These are phyloP conservation scores for Delonix regia DNA, from an alignment of 306 rosid species.

Conservation along the genomic window DNA sequence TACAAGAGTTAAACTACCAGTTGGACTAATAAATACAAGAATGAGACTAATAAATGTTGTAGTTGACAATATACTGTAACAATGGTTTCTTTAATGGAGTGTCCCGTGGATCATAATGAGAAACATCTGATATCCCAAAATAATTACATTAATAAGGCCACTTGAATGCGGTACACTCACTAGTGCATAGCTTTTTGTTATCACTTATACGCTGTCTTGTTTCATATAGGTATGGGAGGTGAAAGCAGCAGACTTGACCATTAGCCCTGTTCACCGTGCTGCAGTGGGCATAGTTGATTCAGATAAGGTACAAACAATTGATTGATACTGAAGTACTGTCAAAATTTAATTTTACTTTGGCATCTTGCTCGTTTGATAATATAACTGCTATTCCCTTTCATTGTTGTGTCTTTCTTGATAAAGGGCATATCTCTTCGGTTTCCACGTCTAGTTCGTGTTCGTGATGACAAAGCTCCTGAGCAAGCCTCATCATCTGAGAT, in stretches of 20 bases:
- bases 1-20: too few species aligned
- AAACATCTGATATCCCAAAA: background rate
- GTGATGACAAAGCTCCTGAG: constrained; percentile 88
- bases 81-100: background rate
- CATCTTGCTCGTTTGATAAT: constrained; percentile 25
- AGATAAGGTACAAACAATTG: constrained; percentile 57
- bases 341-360: constrained; percentile 20
- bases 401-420: constrained; percentile 22
- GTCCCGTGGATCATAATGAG: background rate
- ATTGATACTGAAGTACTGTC: background rate
- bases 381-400: constrained; percentile 24
- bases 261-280: constrained; percentile 93
- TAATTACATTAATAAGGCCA: background rate
- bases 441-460: constrained; percentile 76
- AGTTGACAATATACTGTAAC: too few species aligned
- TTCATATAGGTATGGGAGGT: constrained; percentile 91
- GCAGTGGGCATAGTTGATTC: constrained; percentile 82
- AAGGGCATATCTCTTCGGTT: constrained; percentile 95
- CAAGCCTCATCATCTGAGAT: constrained; percentile 80
- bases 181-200: background rate
- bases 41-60: too few species aligned
- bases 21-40: too few species aligned
- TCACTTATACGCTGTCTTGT: background rate
- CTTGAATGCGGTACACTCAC: background rate
- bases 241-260: constrained; percentile 93